Evolutionary conservation across 257 asterid genomes (phyloP), one percentile per base, ranked within the genome.

Genomic region (Nemophila menziesii): DNA sequence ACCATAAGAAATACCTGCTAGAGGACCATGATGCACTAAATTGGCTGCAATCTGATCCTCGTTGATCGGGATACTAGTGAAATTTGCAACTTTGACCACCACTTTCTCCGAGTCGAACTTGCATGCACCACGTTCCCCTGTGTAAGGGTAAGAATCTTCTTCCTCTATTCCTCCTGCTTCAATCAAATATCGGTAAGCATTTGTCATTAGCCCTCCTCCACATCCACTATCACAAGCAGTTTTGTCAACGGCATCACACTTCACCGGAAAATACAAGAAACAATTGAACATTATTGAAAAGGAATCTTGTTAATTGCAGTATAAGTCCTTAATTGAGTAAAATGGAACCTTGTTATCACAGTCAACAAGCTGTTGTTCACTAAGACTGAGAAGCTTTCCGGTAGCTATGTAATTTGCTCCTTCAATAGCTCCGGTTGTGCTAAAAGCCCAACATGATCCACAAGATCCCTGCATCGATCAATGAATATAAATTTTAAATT

Each of bases 361-460:
- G 47, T 85, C 96, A 10, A 85, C 80, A 6, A 85, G 83, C 52
- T 85, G 96, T 49, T 85, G 96, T 59, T 85, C 96, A 13, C 96
- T 85, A 21, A 85, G 83, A 60, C 45, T 80, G 41, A 75, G 46
- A 13, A 85, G 93, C 71, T 69, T 71, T 39, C 93, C 92, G 0
- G 89, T 85, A 19, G 87, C 79, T 9, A 85, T 55, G 63, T 80
- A 80, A 63, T 80, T 65, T 1, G 93, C 87, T 44, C 96, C 96
- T 69, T 85, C 96, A 12, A 85, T 55, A 0, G 70, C 78, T 52
- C 96, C 96, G 0, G 96, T 80, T 1, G 96, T 73, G 65, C 96
- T 85, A 60, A 85, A 85, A 16, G 96, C 96, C 96, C 96, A 85
- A 24, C 96, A 85, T 16, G 96, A 71, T 3, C 96, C 96, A 22